Evolutionary conservation across 768 basidiomycete species (phyloP), one percentile per base, ranked within the genome.

Genomic region (Psilocybe sp.): DNA sequence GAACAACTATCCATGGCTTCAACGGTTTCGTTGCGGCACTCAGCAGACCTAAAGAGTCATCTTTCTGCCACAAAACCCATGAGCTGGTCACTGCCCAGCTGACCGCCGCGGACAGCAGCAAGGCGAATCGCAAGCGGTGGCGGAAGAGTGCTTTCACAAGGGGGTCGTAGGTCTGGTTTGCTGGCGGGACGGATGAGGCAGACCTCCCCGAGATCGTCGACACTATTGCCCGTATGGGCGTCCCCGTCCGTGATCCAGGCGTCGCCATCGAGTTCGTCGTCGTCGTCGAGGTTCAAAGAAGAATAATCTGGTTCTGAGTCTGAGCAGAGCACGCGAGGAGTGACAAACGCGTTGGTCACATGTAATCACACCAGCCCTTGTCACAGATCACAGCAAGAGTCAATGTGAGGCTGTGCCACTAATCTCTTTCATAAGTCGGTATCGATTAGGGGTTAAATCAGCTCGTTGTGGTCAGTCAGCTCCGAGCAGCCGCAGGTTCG

Each of bases 101-200:
- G 50, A 74, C 71, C 4, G 74, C 57, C 0, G 69, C 69, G 32
- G 84, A 80, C 32, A 71, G 72, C 8, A 75, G 62, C 50, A 89
- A 79, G 31, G 85, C 74, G 54, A 74, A 71, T 18, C 77, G 67
- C 6, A 88, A 77, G 36, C 87, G 79, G 58, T 81, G 80, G 44
- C 73, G 77, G 40, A 90, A 74, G 5, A 84, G 73, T 2, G 75
- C 65, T 59, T 84, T 87, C 1, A 82, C 78, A 40, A 81, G 75
- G 8, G 86, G 86, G 54, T 87, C 84, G 60, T 82, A 90, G 1
- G 73, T 66, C 55, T 82, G 76, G 5, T 75, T 67, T 1, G 87
- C 64, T 0, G 82, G 73, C 0, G 85, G 84, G 5, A 89, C 66
- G 1, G 76, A 68, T 0, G 81, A 80, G 1, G 83, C 66, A 0